Evolutionary conservation across 805 yeast species (phyloP), one percentile per base, ranked within the genome.

Genomic region (Candida vartiovaarae): DNA sequence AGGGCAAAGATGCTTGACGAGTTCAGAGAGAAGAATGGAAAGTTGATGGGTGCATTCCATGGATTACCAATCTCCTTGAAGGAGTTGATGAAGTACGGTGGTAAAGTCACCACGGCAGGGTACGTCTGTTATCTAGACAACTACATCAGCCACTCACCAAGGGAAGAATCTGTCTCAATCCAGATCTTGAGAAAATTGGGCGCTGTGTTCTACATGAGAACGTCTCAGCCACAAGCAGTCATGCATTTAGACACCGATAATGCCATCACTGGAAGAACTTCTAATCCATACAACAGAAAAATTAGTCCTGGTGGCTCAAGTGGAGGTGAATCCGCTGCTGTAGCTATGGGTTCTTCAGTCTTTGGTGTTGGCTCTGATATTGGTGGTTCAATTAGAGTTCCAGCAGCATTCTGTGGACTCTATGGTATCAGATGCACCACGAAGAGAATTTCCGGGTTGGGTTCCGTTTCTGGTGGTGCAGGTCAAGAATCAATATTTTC

Each of bases 281-380:
- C 74, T 47, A 81, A 81, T 55, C 81, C 85, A 2, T 66, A 61
- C 64, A 81, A 82, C 57, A 66, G 78, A 40, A 65, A 70, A 30
- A 62, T 81, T 40, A 73, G 82, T 26, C 69, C 82, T 2, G 88
- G 88, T 48, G 88, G 88, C 20, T 77, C 84, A 1, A 76, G 84
- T 8, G 85, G 87, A 43, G 88, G 88, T 50, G 86, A 80, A 55
- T 82, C 85, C 47, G 80, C 84, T 1, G 63, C 76, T 45, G 75
- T 79, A 43, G 76, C 76, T 2, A 64, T 75, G 51, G 74, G 72
- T 42, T 82, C 77, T 3, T 76, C 84, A 28, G 74, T 77, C 1
- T 52, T 82, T 37, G 90, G 84, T 26, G 66, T 78, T 39, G 87
- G 87, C 31, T 75, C 83, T 26, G 88, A 82, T 56, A 82, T 81